Evolutionary conservation across 192 early-diverging fungal species (phyloP), one percentile per base, ranked within the genome.

Genomic region (Linnemannia hyalina): DNA sequence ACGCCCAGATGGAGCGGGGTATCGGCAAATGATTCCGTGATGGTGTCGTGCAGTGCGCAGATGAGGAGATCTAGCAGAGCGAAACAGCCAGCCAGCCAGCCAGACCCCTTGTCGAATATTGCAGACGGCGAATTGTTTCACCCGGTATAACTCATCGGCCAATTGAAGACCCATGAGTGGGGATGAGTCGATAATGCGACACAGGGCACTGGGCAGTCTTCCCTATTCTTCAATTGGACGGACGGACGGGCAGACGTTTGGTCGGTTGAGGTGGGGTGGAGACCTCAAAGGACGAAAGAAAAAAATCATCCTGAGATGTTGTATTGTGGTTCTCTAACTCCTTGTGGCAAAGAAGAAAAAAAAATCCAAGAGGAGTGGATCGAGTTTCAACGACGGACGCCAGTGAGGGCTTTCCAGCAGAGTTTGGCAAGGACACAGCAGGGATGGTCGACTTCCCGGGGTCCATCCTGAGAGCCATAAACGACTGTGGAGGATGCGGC

Each of bases 361-460:
- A 9, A 46, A 46, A 52, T 52, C 18, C 18, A 22, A 52, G 18
- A 52, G 49, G 18, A 52, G 0, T 26, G 22, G 55, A 23, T 26
- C 55, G n/a, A 57, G 6, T 41, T 80, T 80, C 52, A 85, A 55
- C 83, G 83, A 42, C 83, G 83, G 15, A 80, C 83, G 4, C 83
- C 83, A 0, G 83, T 85, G 47, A 85, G 40, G 4, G 78, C 78
- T 29, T 73, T 75, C 6, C 77, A 57, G 44, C 77, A 80, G 55
- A 85, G 41, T 36, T 75, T 68, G 36, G 63, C 68, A 20, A 80
- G 23, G 22, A 70, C 29, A 68, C 83, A 77, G 78, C 83, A 85
- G 0, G 83, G 83, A 36, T 85, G 78, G 6, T 85, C 83, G 10
- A 80, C 83, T 49, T 80, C 78, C 15, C 83, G 77, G 20, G 78